Evolutionary conservation across 164 flowering plant species (phyloP), one percentile per base, ranked within the genome.

Genomic region (Liriodendron chinense): DNA sequence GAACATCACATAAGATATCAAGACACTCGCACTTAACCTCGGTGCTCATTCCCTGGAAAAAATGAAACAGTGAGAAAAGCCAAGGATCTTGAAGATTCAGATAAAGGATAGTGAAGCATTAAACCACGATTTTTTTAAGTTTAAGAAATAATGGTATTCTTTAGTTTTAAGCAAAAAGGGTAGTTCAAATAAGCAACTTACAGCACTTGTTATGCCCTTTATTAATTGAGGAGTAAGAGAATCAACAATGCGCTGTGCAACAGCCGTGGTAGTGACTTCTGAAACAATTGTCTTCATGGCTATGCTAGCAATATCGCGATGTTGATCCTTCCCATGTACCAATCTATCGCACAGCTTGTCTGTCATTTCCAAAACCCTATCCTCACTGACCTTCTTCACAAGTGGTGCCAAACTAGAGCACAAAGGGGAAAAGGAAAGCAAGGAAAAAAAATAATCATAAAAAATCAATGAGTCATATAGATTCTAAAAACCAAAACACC

Each of bases 21-120:
- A 96, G 98, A 79, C 92, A 92, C 86, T 94, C 99, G 77, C 98
- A 96, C 80, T 91, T 91, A 22, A 96, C 88, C 78, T 92, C 99
- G 49, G 92, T 83, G 77, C 82, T 86, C 86, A 85, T 85, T 64
- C 90, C 97, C 99, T 94, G 84, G 47, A 70, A 62, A 72, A 20
- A 26, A 23, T 34, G 43, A 67, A 28, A 26, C 47, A 5, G 7
- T 26, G 21, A 67, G n/a, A 47, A 67, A 67, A 28, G 12, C 9
- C 8, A 67, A 67, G 22, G 21, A 67, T 24, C 10, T 28, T 43
- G 43, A 34, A 34, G 43, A 14, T 26, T 10, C 18, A 67, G 47
- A 21, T 25, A 63, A 63, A n/a, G 24, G 18, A 20, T 13, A 12
- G 49, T 34, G n/a, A 67, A 34, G 43, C 18, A 67, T 16, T 67